Conservation (phyloP, 805 yeast species). For the Metschnikowia aberdeeniae region DNA sequence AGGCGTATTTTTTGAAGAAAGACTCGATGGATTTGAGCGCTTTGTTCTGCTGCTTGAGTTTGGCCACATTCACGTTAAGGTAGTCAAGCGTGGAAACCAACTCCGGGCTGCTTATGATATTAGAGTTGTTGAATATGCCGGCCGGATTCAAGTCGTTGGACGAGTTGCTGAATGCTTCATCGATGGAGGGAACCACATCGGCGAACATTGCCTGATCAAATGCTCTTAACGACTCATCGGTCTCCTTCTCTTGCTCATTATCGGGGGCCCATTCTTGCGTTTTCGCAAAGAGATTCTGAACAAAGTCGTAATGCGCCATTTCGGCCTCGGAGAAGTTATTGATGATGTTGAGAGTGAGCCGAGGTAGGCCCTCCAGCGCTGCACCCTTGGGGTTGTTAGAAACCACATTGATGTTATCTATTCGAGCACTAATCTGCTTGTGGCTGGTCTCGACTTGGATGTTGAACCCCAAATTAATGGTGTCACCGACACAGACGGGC, state of each 20-base stretch:
- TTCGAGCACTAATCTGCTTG: constrained; percentile 78
- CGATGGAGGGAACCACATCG: constrained; percentile 48
- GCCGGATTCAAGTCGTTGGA: constrained; percentile 42
- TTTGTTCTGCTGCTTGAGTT: constrained; percentile 56
- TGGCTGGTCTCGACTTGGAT: constrained; percentile 68
- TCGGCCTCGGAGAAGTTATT: constrained; percentile 24
- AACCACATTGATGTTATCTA: constrained; percentile 67
- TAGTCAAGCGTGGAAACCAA: constrained; percentile 53
- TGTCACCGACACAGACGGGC: constrained; percentile 73
- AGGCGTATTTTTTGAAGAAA: constrained; percentile 49
- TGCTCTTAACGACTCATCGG: constrained; percentile 16
- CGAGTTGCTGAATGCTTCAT: constrained; percentile 37
- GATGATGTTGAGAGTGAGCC: constrained; percentile 12
- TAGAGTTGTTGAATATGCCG: constrained; percentile 58
- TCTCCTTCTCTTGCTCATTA: constrained; percentile 2
- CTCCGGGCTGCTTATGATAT: constrained; percentile 52
- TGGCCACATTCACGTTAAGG: constrained; percentile 51
- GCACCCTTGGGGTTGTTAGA: constrained; percentile 25
- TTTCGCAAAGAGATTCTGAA: constrained; percentile 28
- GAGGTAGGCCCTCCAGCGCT: constrained; percentile 11
- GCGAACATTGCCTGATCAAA: constrained; percentile 63
- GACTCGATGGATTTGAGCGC: constrained; percentile 51
- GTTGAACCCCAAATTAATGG: constrained; percentile 92
- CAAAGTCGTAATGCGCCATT: constrained; percentile 32
- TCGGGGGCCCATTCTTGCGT: constrained; percentile 8